phyloP scores from a whole-genome alignment of 2,329 filamentous ascomycete species.

The Stagonosporopsis vannaccii region DNA sequence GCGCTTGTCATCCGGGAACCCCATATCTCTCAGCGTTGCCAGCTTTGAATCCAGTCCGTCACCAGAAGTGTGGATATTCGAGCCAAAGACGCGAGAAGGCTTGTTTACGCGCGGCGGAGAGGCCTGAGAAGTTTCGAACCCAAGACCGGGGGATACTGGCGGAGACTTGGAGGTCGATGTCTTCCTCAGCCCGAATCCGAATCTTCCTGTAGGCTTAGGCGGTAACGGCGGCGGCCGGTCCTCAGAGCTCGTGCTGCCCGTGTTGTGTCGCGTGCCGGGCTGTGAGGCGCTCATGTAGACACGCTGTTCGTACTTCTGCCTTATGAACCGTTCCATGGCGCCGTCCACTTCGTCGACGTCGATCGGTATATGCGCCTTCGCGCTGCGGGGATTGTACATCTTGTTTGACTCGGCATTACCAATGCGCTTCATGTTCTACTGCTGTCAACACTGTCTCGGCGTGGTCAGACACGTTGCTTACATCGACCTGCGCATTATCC shows the following conservation, averaged over 20 bases:
- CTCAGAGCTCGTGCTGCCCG: conserved; percentile 64
- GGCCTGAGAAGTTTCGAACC: conserved; percentile 38
- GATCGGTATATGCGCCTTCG: conserved; percentile 82
- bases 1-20: conserved; percentile 82
- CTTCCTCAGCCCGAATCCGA: conserved; percentile 71
- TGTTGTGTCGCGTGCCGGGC: conserved; percentile 60
- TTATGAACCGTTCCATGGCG: conserved; percentile 93
- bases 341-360: conserved; percentile 93
- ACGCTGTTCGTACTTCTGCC: conserved; percentile 86
- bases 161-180: conserved; percentile 70
- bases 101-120: conserved; percentile 64
- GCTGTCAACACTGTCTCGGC: conserved; percentile 20
- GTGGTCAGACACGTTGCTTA: conserved; percentile 54
- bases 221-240: conserved; percentile 65
- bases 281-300: conserved; percentile 54
- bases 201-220: conserved; percentile 66
- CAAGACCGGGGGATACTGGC: conserved; percentile 43
- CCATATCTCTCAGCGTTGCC: conserved; percentile 83
- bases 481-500: conserved; percentile 95
- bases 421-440: conserved; percentile 89
- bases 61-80: conserved; percentile 63
- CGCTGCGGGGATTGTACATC: conserved; percentile 85
- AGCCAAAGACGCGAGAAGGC: conserved; percentile 71
- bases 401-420: conserved; percentile 88
- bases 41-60: conserved; percentile 79